Evolutionary conservation across 78 protist species (phyloP).

Genomic region (Speleostelium caveatum): DNA sequence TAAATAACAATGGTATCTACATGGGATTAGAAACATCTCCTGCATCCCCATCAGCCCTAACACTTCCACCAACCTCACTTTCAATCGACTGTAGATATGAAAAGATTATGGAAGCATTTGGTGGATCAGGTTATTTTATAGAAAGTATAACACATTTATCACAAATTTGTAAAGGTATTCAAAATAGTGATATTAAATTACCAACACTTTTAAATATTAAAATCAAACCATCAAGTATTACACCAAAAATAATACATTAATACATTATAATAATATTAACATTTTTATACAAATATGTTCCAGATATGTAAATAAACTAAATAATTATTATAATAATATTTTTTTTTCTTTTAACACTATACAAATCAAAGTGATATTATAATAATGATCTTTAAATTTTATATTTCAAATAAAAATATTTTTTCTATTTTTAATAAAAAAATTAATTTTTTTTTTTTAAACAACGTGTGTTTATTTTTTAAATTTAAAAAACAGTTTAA

Average conservation of each 20-base stretch:
- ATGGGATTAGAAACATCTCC: conserved; percentile 33
- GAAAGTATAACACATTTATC: conserved; percentile 3
- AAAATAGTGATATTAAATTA: neutral
- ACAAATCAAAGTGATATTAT: no score
- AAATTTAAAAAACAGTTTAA: no score
- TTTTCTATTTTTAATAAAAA: no score
- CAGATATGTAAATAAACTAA: no score
- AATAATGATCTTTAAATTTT: no score
- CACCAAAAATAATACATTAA: conserved; percentile 59
- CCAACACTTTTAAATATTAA: conserved; percentile 51
- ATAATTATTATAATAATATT: no score
- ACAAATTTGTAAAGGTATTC: neutral
- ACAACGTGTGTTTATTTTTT: no score
- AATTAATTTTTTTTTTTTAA: no score
- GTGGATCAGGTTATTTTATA: conserved; percentile 54
- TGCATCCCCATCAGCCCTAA: neutral
- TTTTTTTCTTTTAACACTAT: no score
- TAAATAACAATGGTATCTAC: conserved; percentile 86
- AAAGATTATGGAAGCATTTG: conserved; percentile 62
- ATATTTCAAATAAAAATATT: no score
- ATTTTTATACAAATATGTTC: no score
- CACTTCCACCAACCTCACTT: conserved; percentile 21
- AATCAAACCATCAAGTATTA: conserved; percentile 66
- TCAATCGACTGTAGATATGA: conserved; percentile 10
- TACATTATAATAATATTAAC: no score